These are phyloP conservation scores for Psilocybe tampanensis DNA, from an alignment of 768 basidiomycete genomes.

Conservation along the genomic window DNA sequence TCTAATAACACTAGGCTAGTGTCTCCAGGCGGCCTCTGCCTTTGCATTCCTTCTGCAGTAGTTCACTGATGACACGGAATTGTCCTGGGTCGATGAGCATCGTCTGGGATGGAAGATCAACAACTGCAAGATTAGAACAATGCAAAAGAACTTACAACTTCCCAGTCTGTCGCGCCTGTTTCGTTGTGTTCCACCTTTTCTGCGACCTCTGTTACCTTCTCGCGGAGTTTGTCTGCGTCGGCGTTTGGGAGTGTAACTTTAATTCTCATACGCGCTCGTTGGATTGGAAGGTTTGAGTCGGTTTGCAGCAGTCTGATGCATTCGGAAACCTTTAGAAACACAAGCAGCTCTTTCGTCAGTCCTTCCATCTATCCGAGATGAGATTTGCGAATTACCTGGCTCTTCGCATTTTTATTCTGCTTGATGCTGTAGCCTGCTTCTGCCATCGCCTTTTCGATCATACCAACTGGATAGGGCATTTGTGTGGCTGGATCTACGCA, in stretches of 20 bases:
- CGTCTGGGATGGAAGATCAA: constrained; percentile 47
- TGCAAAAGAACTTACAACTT: constrained; percentile 61
- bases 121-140: not conserved
- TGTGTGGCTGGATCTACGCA: constrained; percentile 93
- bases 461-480: constrained; percentile 87
- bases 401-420: constrained; percentile 88
- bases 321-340: constrained; percentile 71
- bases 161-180: constrained; percentile 76
- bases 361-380: constrained; percentile 10
- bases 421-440: constrained; percentile 94
- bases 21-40: constrained; percentile 88
- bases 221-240: constrained; percentile 70
- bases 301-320: constrained; percentile 84
- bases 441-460: constrained; percentile 97
- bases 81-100: constrained; percentile 93
- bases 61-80: constrained; percentile 86
- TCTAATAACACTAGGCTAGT: constrained; percentile 49
- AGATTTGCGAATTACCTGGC: constrained; percentile 67
- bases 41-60: constrained; percentile 90
- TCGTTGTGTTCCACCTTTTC: constrained; percentile 88
- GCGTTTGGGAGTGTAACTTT: constrained; percentile 71
- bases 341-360: not conserved
- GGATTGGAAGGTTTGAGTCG: constrained; percentile 86
- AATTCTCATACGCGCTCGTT: constrained; percentile 91
- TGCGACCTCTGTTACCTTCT: constrained; percentile 69